Evolutionary conservation across 345 rosid genomes (phyloP), one percentile per base, ranked within the genome.

Genomic region (Hevea brasiliensis): DNA sequence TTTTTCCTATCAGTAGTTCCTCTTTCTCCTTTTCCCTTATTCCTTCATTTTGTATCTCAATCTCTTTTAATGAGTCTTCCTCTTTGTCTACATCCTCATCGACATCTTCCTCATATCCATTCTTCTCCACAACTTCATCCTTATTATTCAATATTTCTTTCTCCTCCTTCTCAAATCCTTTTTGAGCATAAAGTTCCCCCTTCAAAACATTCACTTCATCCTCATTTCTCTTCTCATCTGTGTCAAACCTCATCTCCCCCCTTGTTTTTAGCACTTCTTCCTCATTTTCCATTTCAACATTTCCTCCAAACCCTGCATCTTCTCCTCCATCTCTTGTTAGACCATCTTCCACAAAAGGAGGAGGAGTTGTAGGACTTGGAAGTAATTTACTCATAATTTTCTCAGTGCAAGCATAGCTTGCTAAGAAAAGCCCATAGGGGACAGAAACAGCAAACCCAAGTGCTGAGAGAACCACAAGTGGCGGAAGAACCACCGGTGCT

Each of bases 361-460:
- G 74, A 57, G 74, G 26, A 0, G 80, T 74, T 26, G 79, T 41
- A 64, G 84, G 72, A 58, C 66, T 59, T 11, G 94, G 91, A 62
- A 94, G 87, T 74, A 94, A 72, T 72, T 18, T 88, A 57, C 85
- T 86, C 93, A 92, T 86, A n/a, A 94, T 62, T 82, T 81, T 86
- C 73, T 88, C 74, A 41, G 93, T 84, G 76, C 88, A 90, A 83
- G 85, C 88, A 83, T 92, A 85, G 74, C 89, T 83, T 20, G 85
- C 92, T 81, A 89, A 82, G 65, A 88, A 78, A 54, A 88, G 7
- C 8, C 91, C 89, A 62, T 68, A 92, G 35, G 98, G 97, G 61
- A 90, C 76, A 3, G 89, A 85, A 64, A 81, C 79, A 66, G 85
- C 83, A 53, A 92, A 56, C 17, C 95, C 92, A 1, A 92, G 70